phyloP scores from a whole-genome alignment of 192 early-diverging fungal genomes.

The Coemansia aciculifera region DNA sequence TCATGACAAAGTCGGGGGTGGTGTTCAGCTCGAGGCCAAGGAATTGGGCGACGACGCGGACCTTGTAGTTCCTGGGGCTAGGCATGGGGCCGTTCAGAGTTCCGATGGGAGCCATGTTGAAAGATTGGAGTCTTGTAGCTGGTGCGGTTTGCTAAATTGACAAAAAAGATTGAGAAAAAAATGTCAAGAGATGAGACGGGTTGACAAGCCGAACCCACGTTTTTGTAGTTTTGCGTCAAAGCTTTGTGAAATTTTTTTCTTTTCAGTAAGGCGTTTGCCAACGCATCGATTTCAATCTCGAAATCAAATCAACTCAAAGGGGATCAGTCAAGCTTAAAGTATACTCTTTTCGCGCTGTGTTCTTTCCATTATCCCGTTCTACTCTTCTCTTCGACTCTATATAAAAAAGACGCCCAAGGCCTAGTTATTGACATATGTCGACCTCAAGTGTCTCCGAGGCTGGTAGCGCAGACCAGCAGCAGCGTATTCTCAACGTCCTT shows the following conservation, averaged over 20 bases:
- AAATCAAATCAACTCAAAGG: background rate
- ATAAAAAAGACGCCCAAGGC: background rate
- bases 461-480: constrained; percentile 29
- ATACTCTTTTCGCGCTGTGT: background rate
- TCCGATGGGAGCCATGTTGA: constrained; percentile 28
- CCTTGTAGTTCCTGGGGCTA: constrained; percentile 41
- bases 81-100: constrained; percentile 15
- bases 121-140: background rate
- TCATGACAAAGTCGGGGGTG: constrained; percentile 62
- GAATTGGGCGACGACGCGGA: constrained; percentile 75
- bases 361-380: background rate
- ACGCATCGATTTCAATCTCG: background rate
- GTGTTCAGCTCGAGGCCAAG: constrained; percentile 73
- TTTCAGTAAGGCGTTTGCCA: background rate
- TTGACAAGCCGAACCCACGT: background rate
- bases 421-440: background rate
- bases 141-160: background rate
- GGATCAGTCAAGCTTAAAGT: background rate
- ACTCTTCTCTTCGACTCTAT: background rate
- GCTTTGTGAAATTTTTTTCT: background rate
- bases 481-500: constrained; percentile 65
- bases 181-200: background rate
- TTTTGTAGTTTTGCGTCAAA: background rate
- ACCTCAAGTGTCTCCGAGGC: background rate
- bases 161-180: background rate